A percentile compares a stretch with the other conserved stretches of the same genome.
Evolutionary conservation across 164 flowering plant species (phyloP).

Genomic region (Vitis labrusca): DNA sequence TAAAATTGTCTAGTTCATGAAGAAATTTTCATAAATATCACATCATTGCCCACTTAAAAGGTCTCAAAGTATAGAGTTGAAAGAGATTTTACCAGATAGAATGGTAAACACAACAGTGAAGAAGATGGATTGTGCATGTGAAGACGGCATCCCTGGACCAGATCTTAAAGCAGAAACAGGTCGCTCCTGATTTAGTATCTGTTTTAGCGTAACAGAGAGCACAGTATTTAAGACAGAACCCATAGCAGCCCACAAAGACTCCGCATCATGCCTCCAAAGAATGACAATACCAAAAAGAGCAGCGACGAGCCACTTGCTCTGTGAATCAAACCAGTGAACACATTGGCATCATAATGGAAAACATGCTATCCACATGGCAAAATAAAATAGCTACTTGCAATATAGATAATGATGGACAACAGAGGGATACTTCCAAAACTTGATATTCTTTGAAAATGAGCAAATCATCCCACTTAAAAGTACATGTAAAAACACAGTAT

Average conservation of each 20-base stretch:
- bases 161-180: conserved; percentile 49
- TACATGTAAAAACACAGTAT: no score
- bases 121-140: conserved; percentile 82
- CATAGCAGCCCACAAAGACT: conserved; percentile 64
- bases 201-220: conserved; percentile 62
- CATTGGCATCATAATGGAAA: not conserved
- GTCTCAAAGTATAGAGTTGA: not conserved
- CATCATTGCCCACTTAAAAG: not conserved
- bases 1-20: no score
- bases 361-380: not conserved
- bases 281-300: conserved; percentile 46
- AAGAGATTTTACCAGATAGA: conserved; percentile 46
- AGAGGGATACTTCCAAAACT: no score
- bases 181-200: conserved; percentile 69
- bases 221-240: conserved; percentile 62
- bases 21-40: no score
- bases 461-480: no score
- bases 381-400: not conserved
- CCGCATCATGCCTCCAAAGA: conserved; percentile 81
- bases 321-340: conserved; percentile 15
- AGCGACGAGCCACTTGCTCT: conserved; percentile 95
- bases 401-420: no score
- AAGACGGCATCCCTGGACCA: conserved; percentile 93
- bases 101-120: conserved; percentile 33
- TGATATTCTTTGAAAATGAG: no score